phyloP scores from a whole-genome alignment of 306 rosid species.

The Dalbergia cultrata region DNA sequence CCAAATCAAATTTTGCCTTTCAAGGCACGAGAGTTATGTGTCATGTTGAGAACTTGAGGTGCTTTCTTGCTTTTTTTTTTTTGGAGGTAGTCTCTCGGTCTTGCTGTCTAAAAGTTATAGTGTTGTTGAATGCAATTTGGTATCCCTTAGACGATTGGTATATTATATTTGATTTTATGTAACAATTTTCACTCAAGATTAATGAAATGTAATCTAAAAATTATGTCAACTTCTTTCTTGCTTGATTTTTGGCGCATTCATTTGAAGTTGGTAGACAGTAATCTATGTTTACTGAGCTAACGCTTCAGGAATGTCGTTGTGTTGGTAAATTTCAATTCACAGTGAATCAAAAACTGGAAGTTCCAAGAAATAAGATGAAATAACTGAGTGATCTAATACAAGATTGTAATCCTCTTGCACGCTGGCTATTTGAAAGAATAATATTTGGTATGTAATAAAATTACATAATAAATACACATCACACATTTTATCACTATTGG shows the following conservation, averaged over 20 bases:
- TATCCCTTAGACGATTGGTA: conserved; percentile 52
- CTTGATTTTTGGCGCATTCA: not conserved
- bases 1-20: conserved; percentile 75
- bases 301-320: not conserved
- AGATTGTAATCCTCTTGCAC: conserved; percentile 6
- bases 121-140: conserved; percentile 53
- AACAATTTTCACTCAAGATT: conserved; percentile 47
- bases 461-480: too few relatives aligned
- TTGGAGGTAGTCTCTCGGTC: conserved; percentile 48
- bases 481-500: too few relatives aligned
- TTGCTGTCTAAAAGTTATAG: conserved; percentile 55
- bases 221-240: conserved; percentile 8
- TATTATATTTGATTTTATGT: conserved; percentile 57
- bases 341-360: not conserved
- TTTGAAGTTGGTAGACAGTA: not conserved
- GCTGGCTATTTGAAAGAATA: not conserved
- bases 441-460: too few relatives aligned
- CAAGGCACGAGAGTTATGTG: conserved; percentile 61
- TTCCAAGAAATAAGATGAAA: not conserved
- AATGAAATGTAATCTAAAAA: conserved; percentile 42
- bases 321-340: conserved; percentile 5
- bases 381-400: not conserved
- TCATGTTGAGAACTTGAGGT: conserved; percentile 60
- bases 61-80: conserved; percentile 40
- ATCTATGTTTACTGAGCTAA: not conserved